Base-by-base conservation (phyloP, 129 eudicot genomes). In the Glebionis coronaria region DNA sequence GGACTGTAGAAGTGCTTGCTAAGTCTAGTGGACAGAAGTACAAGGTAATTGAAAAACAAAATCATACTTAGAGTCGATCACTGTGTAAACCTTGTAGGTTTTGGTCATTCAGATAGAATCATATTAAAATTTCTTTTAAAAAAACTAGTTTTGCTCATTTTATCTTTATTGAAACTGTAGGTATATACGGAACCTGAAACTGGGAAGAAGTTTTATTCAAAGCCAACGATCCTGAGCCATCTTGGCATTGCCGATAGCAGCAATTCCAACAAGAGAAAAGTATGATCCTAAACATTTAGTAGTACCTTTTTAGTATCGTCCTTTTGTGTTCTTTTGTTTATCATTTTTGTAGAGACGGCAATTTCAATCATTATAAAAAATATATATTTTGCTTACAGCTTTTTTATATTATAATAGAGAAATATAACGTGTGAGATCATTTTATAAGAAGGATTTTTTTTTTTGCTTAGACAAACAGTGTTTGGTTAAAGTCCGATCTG, bases 181-280 rank as follows among this genome's bases (percentile, higher is more conserved):
- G 49, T 69, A 51, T 85, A 16, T 70, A 67, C 61, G 72, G 83
- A 82, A 65, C 46, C 79, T 40, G 57, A 66, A 49, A 68, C 62
- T 56, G 87, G 84, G 44, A 50, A 57, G 55, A 78, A 61, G 76
- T 74, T 79, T 65, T 85, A 79, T 61, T 82, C 87, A 14, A 85
- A 79, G 69, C 91, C 87, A 21, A 71, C 76, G 52, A 87, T 85
- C 62, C 62, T 45, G 14, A 66, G 51, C 27, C 77, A 82, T 77
- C 83, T 85, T 45, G 59, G 52, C 15, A 64, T 44, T 52, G 62
- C 50, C 51, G 51, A 15, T 29, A 59, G 50, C 61, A 59, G 82
- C 62, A 44, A 60, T 14, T 59, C 81, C 47, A 38, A 35, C 63
- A 65, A 69, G 72, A 70, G 77, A 70, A 71, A 80, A 68, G 80